Base-by-base conservation (phyloP, 1,284 basidiomycete genomes). In the Mycena citricolor region DNA sequence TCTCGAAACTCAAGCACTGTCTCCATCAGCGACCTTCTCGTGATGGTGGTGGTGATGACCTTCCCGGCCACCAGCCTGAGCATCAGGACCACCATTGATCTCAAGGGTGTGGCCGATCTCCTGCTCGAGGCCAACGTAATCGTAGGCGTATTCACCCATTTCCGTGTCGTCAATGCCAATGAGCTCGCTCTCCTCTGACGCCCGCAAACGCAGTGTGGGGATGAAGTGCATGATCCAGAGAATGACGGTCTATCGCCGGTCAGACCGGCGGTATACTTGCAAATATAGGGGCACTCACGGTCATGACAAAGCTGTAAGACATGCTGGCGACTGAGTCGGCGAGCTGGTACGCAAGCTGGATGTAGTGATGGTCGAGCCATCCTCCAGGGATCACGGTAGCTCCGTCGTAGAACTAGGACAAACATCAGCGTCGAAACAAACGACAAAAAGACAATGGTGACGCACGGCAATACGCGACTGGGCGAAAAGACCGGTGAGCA, bases 201-300 rank as follows among this genome's bases (percentile, higher is more conserved):
- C 76, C 47, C 93, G 84, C 35, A 99, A 78, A 43, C 86, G 76
- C 50, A 91, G 74, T 51, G 83, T 84, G 3, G 95, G 95, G 58
- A 97, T 90, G 67, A 75, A 91, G 74, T 98, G 93, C 82, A 98
- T 89, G 58, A 83, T 69, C 85, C 94, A 93, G 43, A 92, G 77
- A 63, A 97, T 90, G 67, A 93, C 75, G 11, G 90, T 87, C 81
- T 83, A 51, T 5, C 24, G 10, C 23, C n/a, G 23, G 24, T 20
- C 11, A 14, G 14, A 17, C 37, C 20, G 35, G 22, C 23, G 44
- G 32, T 12, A 42, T 28, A 30, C 23, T 14, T 19, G 28, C 12
- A 37, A 17, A 28, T 21, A 13, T 28, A 16, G 32, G 4, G 32
- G 10, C 20, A 70, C 78, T 57, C 48, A 84, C 83, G 37, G 90